A percentile compares a stretch with the other conserved stretches of the same genome.
phyloP scores from a whole-genome alignment of 306 rosid species.

The Cucumis cinereus region DNA sequence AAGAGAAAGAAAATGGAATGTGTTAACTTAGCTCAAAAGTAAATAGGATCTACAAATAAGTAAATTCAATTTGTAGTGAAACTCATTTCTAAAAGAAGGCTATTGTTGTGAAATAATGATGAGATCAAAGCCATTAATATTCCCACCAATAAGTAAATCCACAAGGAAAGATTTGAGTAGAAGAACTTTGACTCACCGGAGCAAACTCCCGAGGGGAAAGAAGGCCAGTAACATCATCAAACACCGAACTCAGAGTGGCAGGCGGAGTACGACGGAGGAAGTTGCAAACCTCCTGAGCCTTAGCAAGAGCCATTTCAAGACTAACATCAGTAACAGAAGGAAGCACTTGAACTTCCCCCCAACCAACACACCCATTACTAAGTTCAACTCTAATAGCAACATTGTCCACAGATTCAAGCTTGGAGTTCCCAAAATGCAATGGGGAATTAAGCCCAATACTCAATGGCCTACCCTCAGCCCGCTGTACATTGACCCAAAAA shows the following conservation, averaged over 20 bases:
- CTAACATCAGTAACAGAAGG: not conserved
- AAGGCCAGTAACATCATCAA: not conserved
- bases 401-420: not conserved
- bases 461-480: constrained; percentile 10
- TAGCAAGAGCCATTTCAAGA: not conserved
- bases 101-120: too few relatives aligned
- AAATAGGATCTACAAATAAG: too few relatives aligned
- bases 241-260: not conserved
- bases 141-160: not conserved
- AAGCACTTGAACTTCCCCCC: constrained; percentile 17
- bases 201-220: not conserved
- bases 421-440: not conserved
- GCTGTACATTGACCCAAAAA: constrained; percentile 14
- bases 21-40: too few relatives aligned
- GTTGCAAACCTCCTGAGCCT: not conserved
- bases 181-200: not conserved
- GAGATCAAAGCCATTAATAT: too few relatives aligned
- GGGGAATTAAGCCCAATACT: not conserved
- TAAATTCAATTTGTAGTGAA: too few relatives aligned
- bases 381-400: constrained; percentile 14
- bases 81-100: too few relatives aligned
- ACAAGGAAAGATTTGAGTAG: not conserved
- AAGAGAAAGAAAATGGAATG: too few relatives aligned
- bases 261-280: not conserved
- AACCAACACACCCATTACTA: constrained; percentile 16